Conservation (phyloP, 768 basidiomycete genomes). For the Boletus reticulatus region DNA sequence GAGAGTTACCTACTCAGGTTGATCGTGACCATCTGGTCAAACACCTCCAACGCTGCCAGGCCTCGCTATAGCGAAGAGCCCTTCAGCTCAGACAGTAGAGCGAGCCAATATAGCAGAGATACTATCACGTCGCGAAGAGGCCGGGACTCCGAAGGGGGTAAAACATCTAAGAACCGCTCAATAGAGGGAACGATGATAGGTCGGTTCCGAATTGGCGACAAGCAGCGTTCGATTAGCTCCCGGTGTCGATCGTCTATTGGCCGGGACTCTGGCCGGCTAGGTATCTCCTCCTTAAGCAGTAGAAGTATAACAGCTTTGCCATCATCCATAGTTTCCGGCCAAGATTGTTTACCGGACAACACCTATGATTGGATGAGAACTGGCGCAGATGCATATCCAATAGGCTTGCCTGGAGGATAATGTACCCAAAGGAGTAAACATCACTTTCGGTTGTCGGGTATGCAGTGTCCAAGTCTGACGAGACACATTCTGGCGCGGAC, state of each 20-base stretch:
- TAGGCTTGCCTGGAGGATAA: not conserved
- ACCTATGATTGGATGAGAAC: not conserved
- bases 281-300: not conserved
- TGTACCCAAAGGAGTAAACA: slow-evolving; percentile 3
- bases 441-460: not conserved
- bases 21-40: too few relatives aligned
- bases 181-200: not conserved
- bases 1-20: too few relatives aligned
- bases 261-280: not conserved
- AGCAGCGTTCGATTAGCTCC: not conserved
- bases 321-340: not conserved
- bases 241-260: not conserved
- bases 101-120: too few relatives aligned
- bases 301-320: not conserved
- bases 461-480: too few relatives aligned
- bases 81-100: too few relatives aligned
- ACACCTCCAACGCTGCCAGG: too few relatives aligned
- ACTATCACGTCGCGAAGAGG: not conserved
- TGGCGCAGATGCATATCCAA: too few relatives aligned
- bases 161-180: not conserved
- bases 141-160: not conserved
- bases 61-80: too few relatives aligned
- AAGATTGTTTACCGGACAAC: not conserved
- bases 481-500: not conserved
- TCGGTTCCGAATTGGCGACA: not conserved